Evolutionary conservation across 139 green algal species (phyloP).

Genomic region (Gonium pectorale): DNA sequence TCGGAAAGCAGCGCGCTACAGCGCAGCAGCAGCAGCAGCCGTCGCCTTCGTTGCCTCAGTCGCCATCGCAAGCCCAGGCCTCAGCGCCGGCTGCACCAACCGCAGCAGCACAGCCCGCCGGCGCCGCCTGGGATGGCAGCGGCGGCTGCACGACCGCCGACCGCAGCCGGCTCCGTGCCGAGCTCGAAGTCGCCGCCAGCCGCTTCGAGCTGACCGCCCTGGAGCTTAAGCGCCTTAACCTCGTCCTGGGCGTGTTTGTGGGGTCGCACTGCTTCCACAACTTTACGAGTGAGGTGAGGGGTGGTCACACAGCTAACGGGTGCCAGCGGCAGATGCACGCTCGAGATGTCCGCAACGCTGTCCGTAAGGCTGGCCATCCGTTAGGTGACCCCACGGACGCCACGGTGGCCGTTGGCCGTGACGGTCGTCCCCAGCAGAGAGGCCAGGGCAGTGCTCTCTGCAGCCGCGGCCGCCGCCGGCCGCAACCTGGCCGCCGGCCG

Average conservation of each 20-base stretch:
- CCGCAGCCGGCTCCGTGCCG: constrained; percentile 15
- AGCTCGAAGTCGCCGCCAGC: background rate
- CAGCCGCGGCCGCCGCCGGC: too few species aligned
- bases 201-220: background rate
- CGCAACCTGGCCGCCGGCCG: too few species aligned
- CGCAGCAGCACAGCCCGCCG: background rate
- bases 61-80: background rate
- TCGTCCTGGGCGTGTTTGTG: constrained; percentile 42
- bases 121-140: background rate
- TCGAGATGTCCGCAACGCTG: too few species aligned
- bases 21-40: constrained; percentile 6
- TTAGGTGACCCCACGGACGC: too few species aligned
- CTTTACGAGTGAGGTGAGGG: constrained; percentile 30
- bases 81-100: background rate
- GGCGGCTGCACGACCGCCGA: background rate
- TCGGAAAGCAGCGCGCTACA: background rate
- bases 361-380: too few species aligned
- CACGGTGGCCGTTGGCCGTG: too few species aligned
- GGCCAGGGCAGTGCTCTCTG: too few species aligned
- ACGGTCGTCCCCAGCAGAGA: too few species aligned
- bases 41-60: background rate
- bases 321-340: too few species aligned
- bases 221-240: constrained; percentile 35
- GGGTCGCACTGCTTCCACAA: constrained; percentile 42
- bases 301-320: background rate